These are phyloP conservation scores for Eucalyptus erythrocorys DNA, from an alignment of 345 rosid genomes.

Conservation along the genomic window DNA sequence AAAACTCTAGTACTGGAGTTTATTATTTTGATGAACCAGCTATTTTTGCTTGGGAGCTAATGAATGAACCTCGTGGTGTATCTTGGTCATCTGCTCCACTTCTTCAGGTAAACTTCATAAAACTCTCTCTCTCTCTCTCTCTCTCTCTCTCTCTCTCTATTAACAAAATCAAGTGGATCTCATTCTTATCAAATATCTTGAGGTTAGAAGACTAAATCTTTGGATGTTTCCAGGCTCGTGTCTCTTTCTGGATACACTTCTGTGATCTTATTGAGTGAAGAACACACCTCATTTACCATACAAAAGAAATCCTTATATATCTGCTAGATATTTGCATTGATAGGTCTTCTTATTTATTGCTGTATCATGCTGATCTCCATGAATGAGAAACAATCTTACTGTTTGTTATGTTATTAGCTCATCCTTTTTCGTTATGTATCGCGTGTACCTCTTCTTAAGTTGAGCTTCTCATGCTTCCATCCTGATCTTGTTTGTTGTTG, in stretches of 20 bases:
- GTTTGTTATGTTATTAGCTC: no score
- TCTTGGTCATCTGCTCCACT: constrained; percentile 19
- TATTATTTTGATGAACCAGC: constrained; percentile 30
- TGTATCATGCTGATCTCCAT: background rate
- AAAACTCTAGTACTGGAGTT: constrained; percentile 25
- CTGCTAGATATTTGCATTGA: background rate
- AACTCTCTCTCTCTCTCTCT: background rate
- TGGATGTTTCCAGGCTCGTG: background rate
- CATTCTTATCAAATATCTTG: background rate
- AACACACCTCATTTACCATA: background rate
- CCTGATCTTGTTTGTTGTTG: background rate
- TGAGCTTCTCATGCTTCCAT: background rate
- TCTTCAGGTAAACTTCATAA: constrained; percentile 21
- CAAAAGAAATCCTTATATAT: background rate
- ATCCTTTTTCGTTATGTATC: no score
- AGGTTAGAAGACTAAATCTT: background rate
- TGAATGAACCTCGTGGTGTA: constrained; percentile 40
- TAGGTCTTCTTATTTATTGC: background rate
- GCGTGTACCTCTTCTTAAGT: background rate
- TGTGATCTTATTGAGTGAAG: background rate
- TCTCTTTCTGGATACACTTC: background rate
- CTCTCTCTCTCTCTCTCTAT: background rate
- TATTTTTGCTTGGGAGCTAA: constrained; percentile 51
- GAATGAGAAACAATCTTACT: background rate
- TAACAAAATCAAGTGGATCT: background rate